These are phyloP conservation scores for Maudiozyma bulderi DNA, from an alignment of 805 yeast species.

Conservation along the genomic window DNA sequence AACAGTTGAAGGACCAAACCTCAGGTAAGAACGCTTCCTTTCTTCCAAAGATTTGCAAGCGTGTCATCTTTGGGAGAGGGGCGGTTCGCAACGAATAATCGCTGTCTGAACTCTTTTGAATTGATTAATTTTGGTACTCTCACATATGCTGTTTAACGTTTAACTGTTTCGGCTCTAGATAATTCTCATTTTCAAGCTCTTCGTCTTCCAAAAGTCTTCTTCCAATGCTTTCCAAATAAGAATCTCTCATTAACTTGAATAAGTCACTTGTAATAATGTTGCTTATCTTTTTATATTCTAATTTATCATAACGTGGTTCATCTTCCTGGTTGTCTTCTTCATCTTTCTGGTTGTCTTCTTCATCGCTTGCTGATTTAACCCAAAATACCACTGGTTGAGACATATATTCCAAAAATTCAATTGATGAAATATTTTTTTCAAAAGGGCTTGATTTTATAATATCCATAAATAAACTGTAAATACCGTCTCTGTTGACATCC, in stretches of 20 bases:
- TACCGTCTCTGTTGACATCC: neutral
- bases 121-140: neutral
- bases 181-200: neutral
- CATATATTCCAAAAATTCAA: neutral
- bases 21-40: neutral
- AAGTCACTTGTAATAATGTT: neutral
- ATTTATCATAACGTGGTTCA: neutral
- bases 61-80: neutral
- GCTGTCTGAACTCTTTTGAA: neutral
- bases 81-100: too few relatives aligned
- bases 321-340: neutral
- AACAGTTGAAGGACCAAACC: neutral
- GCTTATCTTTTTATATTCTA: neutral
- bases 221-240: neutral
- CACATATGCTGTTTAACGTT: neutral
- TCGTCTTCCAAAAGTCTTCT: neutral
- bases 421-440: neutral
- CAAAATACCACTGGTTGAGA: neutral
- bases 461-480: too few relatives aligned
- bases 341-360: too few relatives aligned
- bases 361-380: neutral
- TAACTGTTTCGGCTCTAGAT: neutral
- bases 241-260: neutral
- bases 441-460: neutral
- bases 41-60: neutral